phyloP scores from a whole-genome alignment of 2,329 filamentous ascomycete genomes.

The Ophidiomyces ophidiicola region DNA sequence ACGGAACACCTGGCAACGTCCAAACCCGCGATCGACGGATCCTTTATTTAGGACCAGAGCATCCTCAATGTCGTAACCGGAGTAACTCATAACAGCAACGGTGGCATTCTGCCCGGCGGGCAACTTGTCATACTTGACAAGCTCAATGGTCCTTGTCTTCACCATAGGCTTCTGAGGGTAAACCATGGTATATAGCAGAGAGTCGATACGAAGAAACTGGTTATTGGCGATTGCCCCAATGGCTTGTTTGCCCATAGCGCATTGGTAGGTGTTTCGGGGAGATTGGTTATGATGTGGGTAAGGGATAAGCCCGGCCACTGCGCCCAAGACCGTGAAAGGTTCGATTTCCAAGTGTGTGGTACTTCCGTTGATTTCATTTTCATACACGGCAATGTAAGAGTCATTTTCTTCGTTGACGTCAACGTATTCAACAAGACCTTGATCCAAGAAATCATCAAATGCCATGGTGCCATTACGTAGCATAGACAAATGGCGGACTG shows the following conservation, averaged over 20 bases:
- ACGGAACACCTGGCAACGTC: constrained; percentile 93
- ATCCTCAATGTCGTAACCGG: constrained; percentile 98
- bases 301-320: constrained; percentile 89
- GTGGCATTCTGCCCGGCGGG: constrained; percentile 94
- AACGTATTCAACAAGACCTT: constrained; percentile 87
- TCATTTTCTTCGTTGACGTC: constrained; percentile 99
- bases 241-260: constrained; percentile 99
- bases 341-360: constrained; percentile 97
- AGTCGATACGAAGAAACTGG: constrained; percentile 94
- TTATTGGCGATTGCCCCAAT: constrained; percentile 98
- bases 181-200: constrained; percentile 87
- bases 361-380: constrained; percentile 65
- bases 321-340: constrained; percentile 90
- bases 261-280: constrained; percentile 95
- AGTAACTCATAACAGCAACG: constrained; percentile 98
- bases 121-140: constrained; percentile 93
- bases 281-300: constrained; percentile 99
- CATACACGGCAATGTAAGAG: constrained; percentile 80
- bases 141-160: constrained; percentile 89
- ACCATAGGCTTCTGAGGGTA: constrained; percentile 98
- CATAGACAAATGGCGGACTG: constrained; percentile 62
- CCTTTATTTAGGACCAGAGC: constrained; percentile 94
- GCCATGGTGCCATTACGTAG: constrained; percentile 71
- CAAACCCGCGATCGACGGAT: constrained; percentile 87
- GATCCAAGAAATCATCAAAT: constrained; percentile 87